Base-by-base conservation (phyloP, 106 monocot genomes). In the Triglochin maritima region DNA sequence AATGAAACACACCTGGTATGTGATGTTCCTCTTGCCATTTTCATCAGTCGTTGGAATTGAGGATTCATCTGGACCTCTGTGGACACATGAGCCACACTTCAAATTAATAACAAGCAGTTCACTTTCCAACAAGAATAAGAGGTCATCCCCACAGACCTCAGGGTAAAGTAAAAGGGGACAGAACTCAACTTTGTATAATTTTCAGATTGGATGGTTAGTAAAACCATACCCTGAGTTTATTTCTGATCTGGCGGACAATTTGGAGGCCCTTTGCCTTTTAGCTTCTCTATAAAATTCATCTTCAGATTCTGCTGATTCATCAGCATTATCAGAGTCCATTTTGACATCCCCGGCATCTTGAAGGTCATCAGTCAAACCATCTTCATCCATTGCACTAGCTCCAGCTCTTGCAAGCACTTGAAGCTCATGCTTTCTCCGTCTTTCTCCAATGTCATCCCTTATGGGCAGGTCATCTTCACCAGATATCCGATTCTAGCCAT, bases 391-490 rank as follows among this genome's bases (percentile, higher is more conserved):
- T 42, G 66, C 57, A 9, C 67, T 59, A 13, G 76, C 67, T 63
- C 81, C 83, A 54, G 81, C 71, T 71, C 78, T 81, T 48, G 81
- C 76, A 59, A 91, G 85, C 49, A 88, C 85, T 5, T 82, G 83
- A 44, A 88, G 80, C 68, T 96, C 91, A 50, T 84, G 76, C 70
- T 91, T 96, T 71, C 83, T 83, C 17, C 96, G 75, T 66, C 91
- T 83, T 69, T 91, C 96, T 54, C 91, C 96, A 72, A 96, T 85
- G 47, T 87, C 83, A 71, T 90, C 95, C 71, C 90, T 77, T 63
- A 71, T 80, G 45, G 95, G 95, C 69, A 96, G 68, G 59, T 96
- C 95, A 70, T 82, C 90, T 67, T 96, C 95, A 66, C 95, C 95
- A 67, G 96, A 91, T 61, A 72, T 53, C 56, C 84, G n/a, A 88